A percentile compares a stretch with the other conserved stretches of the same genome.
Evolutionary conservation across 768 basidiomycete species (phyloP).

Genomic region (Phallus indusiatus): DNA sequence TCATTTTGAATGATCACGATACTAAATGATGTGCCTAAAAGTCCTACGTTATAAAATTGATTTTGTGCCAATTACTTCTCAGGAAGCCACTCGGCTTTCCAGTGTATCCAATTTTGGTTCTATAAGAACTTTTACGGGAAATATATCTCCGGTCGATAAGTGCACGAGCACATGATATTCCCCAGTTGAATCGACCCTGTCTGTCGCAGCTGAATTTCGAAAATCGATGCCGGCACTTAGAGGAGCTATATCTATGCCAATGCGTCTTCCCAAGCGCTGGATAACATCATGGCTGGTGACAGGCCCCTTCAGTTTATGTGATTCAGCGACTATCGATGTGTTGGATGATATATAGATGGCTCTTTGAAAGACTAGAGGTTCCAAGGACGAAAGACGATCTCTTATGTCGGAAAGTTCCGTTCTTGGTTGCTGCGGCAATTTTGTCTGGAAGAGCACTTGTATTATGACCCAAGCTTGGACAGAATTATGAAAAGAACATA

Average conservation of each 20-base stretch:
- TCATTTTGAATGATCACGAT: not conserved
- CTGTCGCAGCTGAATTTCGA: not conserved
- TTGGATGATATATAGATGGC: not conserved
- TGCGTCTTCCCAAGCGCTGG: constrained; percentile 2
- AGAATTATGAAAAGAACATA: not conserved
- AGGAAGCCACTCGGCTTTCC: not conserved
- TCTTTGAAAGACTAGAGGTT: not conserved
- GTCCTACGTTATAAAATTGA: too few relatives aligned
- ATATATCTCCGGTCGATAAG: not conserved
- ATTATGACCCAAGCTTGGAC: not conserved
- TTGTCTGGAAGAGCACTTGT: not conserved
- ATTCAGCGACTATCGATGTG: not conserved
- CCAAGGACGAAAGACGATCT: not conserved
- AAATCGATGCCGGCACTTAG: not conserved
- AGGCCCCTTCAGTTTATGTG: not conserved
- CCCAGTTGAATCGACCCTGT: constrained; percentile 1
- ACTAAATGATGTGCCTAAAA: not conserved
- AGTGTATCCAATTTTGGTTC: not conserved
- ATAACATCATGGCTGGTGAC: constrained; percentile 1
- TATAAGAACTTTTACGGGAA: not conserved
- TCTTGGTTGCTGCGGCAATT: not conserved
- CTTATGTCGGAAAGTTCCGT: not conserved
- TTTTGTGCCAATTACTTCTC: not conserved
- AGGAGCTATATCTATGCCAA: not conserved
- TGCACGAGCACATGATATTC: not conserved